A percentile compares a stretch with the other conserved stretches of the same genome.
phyloP scores from a whole-genome alignment of 257 asterid species.

The Jacaranda copaia region DNA sequence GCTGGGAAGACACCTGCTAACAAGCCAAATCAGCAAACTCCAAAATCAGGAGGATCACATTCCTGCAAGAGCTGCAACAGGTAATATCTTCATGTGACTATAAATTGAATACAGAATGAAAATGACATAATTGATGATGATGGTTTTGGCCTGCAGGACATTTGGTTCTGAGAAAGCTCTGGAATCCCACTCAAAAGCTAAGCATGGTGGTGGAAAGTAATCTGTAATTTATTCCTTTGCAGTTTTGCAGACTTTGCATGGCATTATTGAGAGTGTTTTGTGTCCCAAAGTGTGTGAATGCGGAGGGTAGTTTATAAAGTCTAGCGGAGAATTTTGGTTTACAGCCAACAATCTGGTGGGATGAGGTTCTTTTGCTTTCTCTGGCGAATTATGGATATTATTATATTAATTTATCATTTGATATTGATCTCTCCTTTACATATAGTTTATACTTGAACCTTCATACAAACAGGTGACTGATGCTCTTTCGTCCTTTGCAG shows the following conservation, averaged over 20 bases:
- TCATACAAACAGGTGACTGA: too few species aligned
- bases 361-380: not conserved
- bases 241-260: slow-evolving; percentile 4
- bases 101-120: slow-evolving; percentile 19
- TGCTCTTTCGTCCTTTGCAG: too few species aligned
- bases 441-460: too few species aligned
- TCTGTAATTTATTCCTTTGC: not conserved
- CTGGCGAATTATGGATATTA: slow-evolving; percentile 23
- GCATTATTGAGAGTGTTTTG: not conserved
- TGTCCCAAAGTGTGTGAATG: slow-evolving; percentile 27
- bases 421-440: not conserved
- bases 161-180: slow-evolving; percentile 73
- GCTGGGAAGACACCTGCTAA: slow-evolving; percentile 74
- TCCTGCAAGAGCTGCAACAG: slow-evolving; percentile 74
- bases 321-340: not conserved
- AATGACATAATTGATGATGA: not conserved
- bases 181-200: slow-evolving; percentile 83
- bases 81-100: slow-evolving; percentile 38
- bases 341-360: not conserved
- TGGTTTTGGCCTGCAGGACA: slow-evolving; percentile 45
- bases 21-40: slow-evolving; percentile 71
- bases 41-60: slow-evolving; percentile 67
- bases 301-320: slow-evolving; percentile 24
- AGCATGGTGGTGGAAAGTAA: slow-evolving; percentile 69
- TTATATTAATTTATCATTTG: not conserved